Base-by-base conservation (phyloP, 2,329 filamentous ascomycete genomes). In the Stagonosporopsis tanaceti region DNA sequence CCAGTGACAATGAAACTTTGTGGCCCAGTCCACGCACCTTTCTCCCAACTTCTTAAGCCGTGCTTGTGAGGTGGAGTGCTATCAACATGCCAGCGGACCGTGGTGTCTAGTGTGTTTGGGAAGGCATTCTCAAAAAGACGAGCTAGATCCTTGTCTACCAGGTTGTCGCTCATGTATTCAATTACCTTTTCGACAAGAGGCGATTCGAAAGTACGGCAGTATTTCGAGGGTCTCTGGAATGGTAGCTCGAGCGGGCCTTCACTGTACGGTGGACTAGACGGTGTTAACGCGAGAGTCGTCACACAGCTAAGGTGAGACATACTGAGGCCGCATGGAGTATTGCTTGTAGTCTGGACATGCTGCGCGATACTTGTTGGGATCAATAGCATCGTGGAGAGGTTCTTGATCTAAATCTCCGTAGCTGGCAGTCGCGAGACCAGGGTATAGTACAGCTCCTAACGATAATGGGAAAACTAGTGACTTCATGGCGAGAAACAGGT, bases 91-190 rank as follows among this genome's bases (percentile, higher is more conserved):
- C 94, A 97, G 69, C 91, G 87, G 63, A 97, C 86, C 0, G 93
- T 97, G 0, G 93, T 97, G 71, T 97, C 93, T 3, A 95, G 86
- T 0, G 91, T 94, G 60, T 95, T 96, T 4, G 94, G 94, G 64
- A 96, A 98, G 2, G 94, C 89, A 73, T 99, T 99, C 74, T 96
- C 92, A 73, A 99, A 99, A 11, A 99, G 82, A 25, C 93, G 88
- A 3, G 94, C 94, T 12, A 99, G 85, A 68, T 98, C 95, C 15
- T 89, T 89, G 69, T 98, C 89, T 57, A 88, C 84, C 79, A 99
- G 90, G 50, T 87, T 89, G 27, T 85, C 83, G 6, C 89, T 95
- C 64, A 99, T 83, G 65, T 97, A 88, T 28, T 87, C 76, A 61
- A 99, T 97, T 48, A 97, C 90, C 69, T 90, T 84, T 76, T 99